Evolutionary conservation across 768 basidiomycete genomes (phyloP).

Genomic region (Clitopilus passeckerianus): DNA sequence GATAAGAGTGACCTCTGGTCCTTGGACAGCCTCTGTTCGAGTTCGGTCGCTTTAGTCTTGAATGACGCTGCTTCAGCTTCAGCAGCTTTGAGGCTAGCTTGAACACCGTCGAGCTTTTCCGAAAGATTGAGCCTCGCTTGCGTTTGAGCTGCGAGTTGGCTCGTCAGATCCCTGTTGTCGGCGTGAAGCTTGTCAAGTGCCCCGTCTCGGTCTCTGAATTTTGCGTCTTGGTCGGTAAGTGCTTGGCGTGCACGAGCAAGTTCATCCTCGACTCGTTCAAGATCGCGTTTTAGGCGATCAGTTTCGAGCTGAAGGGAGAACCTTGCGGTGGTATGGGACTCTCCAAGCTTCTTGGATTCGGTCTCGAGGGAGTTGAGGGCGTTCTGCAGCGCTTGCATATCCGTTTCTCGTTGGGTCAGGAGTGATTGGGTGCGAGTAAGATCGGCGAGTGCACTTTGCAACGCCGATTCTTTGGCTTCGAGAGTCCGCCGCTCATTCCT

Average conservation of each 20-base stretch:
- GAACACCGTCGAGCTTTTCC: slow-evolving; percentile 81
- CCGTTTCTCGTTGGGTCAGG: slow-evolving; percentile 68
- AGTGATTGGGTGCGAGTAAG: slow-evolving; percentile 58
- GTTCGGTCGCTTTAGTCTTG: slow-evolving; percentile 60
- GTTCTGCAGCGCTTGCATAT: slow-evolving; percentile 67
- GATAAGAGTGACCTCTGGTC: slow-evolving; percentile 70
- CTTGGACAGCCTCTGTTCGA: slow-evolving; percentile 78
- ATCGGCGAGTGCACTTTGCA: slow-evolving; percentile 59
- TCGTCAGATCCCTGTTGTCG: slow-evolving; percentile 76
- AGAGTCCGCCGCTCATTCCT: slow-evolving; percentile 57
- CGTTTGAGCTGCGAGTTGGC: slow-evolving; percentile 77
- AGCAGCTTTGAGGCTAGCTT: slow-evolving; percentile 54
- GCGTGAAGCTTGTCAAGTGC: slow-evolving; percentile 71
- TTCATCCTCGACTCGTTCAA: slow-evolving; percentile 78
- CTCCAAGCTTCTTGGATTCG: slow-evolving; percentile 77
- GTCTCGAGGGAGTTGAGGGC: slow-evolving; percentile 68
- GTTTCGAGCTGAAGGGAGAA: slow-evolving; percentile 89
- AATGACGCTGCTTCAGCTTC: slow-evolving; percentile 64
- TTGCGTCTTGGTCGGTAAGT: slow-evolving; percentile 59
- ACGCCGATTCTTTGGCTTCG: slow-evolving; percentile 66
- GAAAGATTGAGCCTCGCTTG: slow-evolving; percentile 82
- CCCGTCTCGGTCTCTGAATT: slow-evolving; percentile 64
- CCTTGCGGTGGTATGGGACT: slow-evolving; percentile 75
- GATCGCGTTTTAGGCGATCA: slow-evolving; percentile 80
- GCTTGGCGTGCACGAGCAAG: slow-evolving; percentile 67